Conservation (phyloP, 306 rosid species). For the Prunus salicina region DNA sequence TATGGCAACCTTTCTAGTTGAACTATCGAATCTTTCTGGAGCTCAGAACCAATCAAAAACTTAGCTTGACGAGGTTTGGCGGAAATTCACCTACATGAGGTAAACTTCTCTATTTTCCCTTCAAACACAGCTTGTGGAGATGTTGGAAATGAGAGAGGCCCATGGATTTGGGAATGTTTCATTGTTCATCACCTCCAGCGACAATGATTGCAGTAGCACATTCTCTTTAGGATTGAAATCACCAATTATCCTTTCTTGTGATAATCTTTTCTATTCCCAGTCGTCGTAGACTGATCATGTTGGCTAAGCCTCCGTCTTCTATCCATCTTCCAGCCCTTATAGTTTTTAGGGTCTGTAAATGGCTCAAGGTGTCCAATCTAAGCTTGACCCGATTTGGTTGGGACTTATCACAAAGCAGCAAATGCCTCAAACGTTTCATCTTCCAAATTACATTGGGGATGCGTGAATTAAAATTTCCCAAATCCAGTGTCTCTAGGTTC, state of each 20-base stretch:
- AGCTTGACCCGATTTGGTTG: fast-evolving
- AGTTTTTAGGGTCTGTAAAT: neutral
- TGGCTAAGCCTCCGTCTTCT: neutral
- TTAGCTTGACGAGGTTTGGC: neutral
- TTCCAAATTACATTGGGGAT: conserved; percentile 1
- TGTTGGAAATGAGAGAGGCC: neutral
- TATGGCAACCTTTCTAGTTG: neutral
- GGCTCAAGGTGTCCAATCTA: neutral
- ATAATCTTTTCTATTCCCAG: neutral
- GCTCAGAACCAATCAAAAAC: neutral
- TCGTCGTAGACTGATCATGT: neutral
- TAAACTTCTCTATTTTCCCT: neutral
- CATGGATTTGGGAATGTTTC: neutral
- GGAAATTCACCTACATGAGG: neutral
- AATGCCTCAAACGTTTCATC: neutral
- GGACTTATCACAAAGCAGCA: neutral
- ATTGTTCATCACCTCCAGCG: neutral
- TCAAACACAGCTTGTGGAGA: neutral
- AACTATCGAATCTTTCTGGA: neutral
- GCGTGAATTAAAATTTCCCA: no score
- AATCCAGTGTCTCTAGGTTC: neutral
- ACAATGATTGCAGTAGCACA: neutral
- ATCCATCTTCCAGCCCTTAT: neutral
- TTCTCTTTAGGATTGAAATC: neutral
- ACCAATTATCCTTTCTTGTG: neutral